Percentiles rank a stretch among this genome's conserved stretches.
Evolutionary conservation across 148 eudicot genomes (phyloP).

Genomic region (Chenopodium quinoa): DNA sequence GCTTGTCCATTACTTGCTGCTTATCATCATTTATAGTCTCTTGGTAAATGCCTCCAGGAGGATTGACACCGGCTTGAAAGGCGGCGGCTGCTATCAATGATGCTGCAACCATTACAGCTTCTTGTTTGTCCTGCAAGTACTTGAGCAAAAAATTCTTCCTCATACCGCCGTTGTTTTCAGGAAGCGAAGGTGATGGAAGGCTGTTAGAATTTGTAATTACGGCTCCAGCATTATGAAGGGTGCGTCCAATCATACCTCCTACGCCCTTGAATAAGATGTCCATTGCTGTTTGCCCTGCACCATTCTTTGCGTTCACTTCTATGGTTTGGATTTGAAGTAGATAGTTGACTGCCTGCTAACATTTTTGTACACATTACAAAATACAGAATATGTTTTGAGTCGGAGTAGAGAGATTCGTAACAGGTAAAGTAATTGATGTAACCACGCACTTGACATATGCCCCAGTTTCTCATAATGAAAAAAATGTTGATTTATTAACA

Average conservation of each 20-base stretch:
- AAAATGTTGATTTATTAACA: too few species aligned
- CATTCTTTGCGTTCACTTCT: not conserved
- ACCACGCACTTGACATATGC: too few species aligned
- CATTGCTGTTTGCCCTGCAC: not conserved
- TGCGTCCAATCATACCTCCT: not conserved
- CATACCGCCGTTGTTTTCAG: too few species aligned
- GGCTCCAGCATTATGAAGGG: not conserved
- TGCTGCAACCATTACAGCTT: not conserved
- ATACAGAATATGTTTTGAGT: too few species aligned
- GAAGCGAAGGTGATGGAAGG: not conserved
- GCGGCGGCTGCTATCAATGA: not conserved
- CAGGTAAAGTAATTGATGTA: too few species aligned
- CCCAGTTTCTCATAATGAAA: too few species aligned
- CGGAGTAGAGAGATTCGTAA: too few species aligned
- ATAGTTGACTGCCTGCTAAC: not conserved
- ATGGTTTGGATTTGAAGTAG: not conserved
- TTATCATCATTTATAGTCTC: not conserved
- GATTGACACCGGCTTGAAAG: not conserved
- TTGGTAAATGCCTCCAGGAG: not conserved
- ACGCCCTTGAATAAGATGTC: not conserved
- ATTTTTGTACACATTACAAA: too few species aligned
- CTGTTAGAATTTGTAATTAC: not conserved
- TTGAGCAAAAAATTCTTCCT: too few species aligned
- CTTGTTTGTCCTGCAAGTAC: not conserved
- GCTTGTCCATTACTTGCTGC: not conserved